phyloP scores from a whole-genome alignment of 371 early-diverging fungal species.

The Syncephalastrum racemosum region DNA sequence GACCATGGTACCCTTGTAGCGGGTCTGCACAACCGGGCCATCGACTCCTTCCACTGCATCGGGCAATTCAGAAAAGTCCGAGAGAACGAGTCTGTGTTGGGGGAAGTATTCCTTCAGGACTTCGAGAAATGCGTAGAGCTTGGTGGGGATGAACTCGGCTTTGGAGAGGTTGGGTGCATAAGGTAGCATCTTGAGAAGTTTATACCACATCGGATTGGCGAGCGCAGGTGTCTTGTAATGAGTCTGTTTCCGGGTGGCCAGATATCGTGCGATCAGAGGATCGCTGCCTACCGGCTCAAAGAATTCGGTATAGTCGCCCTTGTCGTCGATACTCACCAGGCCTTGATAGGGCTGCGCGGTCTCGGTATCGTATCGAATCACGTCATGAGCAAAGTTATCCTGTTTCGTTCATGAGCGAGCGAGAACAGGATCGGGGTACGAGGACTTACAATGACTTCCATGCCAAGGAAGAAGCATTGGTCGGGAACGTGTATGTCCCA shows the following conservation, averaged over 20 bases:
- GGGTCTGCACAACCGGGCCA: constrained; percentile 94
- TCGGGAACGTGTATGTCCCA: constrained; percentile 76
- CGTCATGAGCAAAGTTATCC: constrained; percentile 96
- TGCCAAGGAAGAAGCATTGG: constrained; percentile 88
- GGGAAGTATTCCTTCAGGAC: constrained; percentile 80
- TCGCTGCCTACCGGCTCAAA: constrained; percentile 80
- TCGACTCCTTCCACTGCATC: constrained; percentile 80
- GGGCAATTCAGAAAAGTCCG: constrained; percentile 86
- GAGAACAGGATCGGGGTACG: neutral
- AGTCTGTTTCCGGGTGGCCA: constrained; percentile 57
- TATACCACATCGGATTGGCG: constrained; percentile 45
- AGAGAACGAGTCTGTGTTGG: constrained; percentile 82
- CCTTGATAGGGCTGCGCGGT: constrained; percentile 79
- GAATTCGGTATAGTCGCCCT: constrained; percentile 83
- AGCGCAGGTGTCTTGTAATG: constrained; percentile 67
- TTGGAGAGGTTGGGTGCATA: constrained; percentile 82
- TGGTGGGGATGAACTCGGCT: constrained; percentile 93
- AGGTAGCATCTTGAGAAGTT: constrained; percentile 66
- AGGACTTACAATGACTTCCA: constrained; percentile 86
- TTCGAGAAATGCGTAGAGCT: constrained; percentile 73
- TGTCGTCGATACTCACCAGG: constrained; percentile 76
- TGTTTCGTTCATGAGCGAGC: constrained; percentile 14
- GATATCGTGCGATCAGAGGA: constrained; percentile 70
- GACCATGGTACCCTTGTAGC: constrained; percentile 87
- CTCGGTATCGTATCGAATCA: constrained; percentile 81